A percentile compares a stretch with the other conserved stretches of the same genome.
phyloP scores from a whole-genome alignment of 2,329 filamentous ascomycete genomes.

The Penicillium brevicompactum region DNA sequence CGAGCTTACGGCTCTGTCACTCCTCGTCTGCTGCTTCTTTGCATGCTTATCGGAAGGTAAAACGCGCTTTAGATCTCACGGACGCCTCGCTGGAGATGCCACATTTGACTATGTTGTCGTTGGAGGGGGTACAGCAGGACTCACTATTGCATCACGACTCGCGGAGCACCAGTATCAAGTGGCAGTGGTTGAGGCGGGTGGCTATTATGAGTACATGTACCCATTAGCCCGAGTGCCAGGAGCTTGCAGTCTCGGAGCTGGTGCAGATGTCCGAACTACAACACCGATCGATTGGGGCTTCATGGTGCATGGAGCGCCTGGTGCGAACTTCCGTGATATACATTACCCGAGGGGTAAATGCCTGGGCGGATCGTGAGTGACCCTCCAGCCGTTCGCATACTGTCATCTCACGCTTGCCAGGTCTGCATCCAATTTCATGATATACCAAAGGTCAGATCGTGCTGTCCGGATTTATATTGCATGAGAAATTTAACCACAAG shows the following conservation, averaged over 20 bases:
- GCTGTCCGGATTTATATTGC: neutral
- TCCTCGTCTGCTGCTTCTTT: neutral
- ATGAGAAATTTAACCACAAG: neutral
- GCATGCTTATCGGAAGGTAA: neutral
- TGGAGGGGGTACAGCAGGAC: slow-evolving; percentile 42
- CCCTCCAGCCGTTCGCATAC: neutral
- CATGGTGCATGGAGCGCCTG: slow-evolving; percentile 51
- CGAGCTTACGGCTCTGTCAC: neutral
- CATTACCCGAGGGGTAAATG: slow-evolving; percentile 34
- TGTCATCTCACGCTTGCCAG: slow-evolving; percentile 15
- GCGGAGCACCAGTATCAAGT: slow-evolving; percentile 50
- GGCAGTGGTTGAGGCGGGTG: slow-evolving; percentile 43
- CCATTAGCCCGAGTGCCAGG: slow-evolving; percentile 53
- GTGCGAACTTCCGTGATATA: slow-evolving; percentile 44
- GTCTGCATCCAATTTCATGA: slow-evolving; percentile 36
- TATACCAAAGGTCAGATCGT: slow-evolving; percentile 33
- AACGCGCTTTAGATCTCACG: neutral
- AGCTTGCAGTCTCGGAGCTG: slow-evolving; percentile 23
- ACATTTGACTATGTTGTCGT: slow-evolving; percentile 37
- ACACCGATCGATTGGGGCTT: slow-evolving; percentile 56
- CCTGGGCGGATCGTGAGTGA: slow-evolving; percentile 32
- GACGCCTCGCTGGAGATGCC: neutral
- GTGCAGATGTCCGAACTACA: slow-evolving; percentile 18
- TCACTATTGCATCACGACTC: slow-evolving; percentile 53
- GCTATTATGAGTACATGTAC: slow-evolving; percentile 56